Base-by-base conservation (phyloP, 2,329 filamentous ascomycete species). In the Endoconidiophora polonica region DNA sequence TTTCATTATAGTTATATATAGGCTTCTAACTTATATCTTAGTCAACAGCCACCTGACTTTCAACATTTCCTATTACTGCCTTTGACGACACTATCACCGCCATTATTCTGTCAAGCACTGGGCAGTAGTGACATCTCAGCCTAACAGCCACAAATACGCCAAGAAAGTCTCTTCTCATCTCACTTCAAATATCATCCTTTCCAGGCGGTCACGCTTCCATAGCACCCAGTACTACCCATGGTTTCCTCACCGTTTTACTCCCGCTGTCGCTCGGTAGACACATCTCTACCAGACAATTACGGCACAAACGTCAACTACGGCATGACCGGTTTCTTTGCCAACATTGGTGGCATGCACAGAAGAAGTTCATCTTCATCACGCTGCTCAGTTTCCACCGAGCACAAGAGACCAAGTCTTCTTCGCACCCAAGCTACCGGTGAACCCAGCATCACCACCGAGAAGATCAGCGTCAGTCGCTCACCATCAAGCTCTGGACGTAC, bases 361-460 rank as follows among this genome's bases (percentile, higher is more conserved):
- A 49, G 52, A 40, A 48, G 47, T 33, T 50, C 52, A 5, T 53
- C 52, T 23, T 53, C 52, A 23, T 53, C 52, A n/a, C 52, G 52
- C 40, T 53, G 40, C 44, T 53, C 52, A 47, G 48, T 50, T 18
- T 53, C 52, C 20, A 48, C 50, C 12, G 52, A 53, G 3, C 44
- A 22, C 36, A 53, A 53, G 36, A 43, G 48, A 33, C 52, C 52
- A 29, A 53, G 47, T 41, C 52, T 53, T 10, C 47, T 53, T n/a
- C 52, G 52, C 16, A 50, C 40, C 44, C 52, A 53, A 26, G 48
- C 52, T 36, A 53, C 48, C 14, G 52, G 48, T 4, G 47, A 49
- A n/a, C 52, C 52, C 4, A 47, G 43, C 41, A 48, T 46, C 39
- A 51, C 49, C 18, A 53, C 52, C 18, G 42, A 50, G 24, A 49